Evolutionary conservation across 768 basidiomycete genomes (phyloP), one percentile per base, ranked within the genome.

Genomic region (Hericium rajendrae): DNA sequence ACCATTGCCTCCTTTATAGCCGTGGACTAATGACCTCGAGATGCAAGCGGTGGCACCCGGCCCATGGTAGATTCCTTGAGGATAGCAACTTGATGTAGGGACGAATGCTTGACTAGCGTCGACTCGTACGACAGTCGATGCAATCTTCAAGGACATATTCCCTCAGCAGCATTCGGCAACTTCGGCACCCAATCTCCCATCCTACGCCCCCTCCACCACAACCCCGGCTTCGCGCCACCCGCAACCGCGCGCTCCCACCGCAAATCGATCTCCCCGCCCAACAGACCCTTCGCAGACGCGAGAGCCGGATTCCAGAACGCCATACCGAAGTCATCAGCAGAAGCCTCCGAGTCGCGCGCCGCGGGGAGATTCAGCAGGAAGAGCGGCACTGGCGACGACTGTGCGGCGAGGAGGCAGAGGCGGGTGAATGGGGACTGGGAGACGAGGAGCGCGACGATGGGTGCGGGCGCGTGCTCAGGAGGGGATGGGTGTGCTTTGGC

Each of bases 391-490:
- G 80, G 75, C 0, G 90, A 93, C 11, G 84, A 82, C 59, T 84
- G 78, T 1, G 86, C 90, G 11, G 84, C 83, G 1, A 85, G 73
- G 56, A 88, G 66, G 0, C 91, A 81, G 0, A 81, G 71, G 54
- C 78, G 81, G 1, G 91, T 90, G 70, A 93, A 97, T 1, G 81
- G 74, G 16, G 89, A 91, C 66, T 89, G 79, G 1, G 91, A 94
- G 39, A 93, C 73, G 54, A 95, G 76, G 20, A 94, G 69, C 0
- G 86, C 91, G n/a, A 92, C 78, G 15, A 78, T 67, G 1, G 80
- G 76, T 38, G 59, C 38, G 46, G 53, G 16, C 38, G 24, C n/a
- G 39, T 37, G 52, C 15, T 11, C 55, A 60, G 54, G 51, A 43
- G 15, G 38, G 48, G 18, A 13, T 28, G 5, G 48, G 32, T n/a